Evolutionary conservation across 495 filamentous ascomycete genomes (phyloP).

Genomic region (Annulohypoxylon bovei): DNA sequence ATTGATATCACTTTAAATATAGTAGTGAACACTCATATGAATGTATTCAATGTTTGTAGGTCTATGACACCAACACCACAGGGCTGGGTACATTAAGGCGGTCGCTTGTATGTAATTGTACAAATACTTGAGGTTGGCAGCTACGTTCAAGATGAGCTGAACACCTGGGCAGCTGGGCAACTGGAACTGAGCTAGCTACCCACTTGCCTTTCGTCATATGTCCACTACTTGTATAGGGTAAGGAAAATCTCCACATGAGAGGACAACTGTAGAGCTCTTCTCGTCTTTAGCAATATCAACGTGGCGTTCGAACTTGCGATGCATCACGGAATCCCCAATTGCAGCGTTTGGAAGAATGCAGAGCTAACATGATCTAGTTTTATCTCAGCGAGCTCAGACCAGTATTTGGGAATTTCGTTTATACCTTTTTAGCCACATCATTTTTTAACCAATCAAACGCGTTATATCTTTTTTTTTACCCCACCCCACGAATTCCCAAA

Average conservation of each 20-base stretch:
- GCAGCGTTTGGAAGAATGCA: not conserved
- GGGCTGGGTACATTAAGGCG: too few species aligned
- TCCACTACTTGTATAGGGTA: not conserved
- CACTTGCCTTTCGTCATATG: conserved; percentile 22
- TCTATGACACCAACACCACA: not conserved
- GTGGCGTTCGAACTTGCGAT: not conserved
- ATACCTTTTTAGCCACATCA: too few species aligned
- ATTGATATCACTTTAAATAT: too few species aligned
- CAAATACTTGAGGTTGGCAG: not conserved
- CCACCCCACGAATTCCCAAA: too few species aligned
- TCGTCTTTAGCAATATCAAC: not conserved
- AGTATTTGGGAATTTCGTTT: too few species aligned
- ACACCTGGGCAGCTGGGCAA: not conserved
- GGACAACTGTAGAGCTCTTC: not conserved
- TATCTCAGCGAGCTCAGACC: too few species aligned
- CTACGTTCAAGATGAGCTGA: not conserved
- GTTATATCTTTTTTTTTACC: too few species aligned
- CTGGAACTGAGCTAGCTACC: not conserved
- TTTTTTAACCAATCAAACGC: too few species aligned
- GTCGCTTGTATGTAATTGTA: not conserved
- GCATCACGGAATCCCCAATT: not conserved
- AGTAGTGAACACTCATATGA: not conserved
- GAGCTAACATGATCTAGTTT: too few species aligned
- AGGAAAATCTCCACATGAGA: not conserved
- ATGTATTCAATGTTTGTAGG: not conserved